phyloP scores from a whole-genome alignment of 208 protist species.

The Angomonas deanei region DNA sequence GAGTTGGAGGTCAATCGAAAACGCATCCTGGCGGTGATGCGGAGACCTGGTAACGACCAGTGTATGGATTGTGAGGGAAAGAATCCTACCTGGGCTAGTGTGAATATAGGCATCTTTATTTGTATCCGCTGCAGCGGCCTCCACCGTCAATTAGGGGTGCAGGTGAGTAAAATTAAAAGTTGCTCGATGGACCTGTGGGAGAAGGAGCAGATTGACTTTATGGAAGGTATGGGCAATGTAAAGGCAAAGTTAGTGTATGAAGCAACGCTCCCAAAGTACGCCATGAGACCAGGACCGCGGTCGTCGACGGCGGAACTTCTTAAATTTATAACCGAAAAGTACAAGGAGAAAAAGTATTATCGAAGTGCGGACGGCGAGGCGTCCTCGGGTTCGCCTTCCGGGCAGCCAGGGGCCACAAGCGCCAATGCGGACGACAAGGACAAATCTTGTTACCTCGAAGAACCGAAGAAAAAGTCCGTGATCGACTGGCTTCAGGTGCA shows the following conservation, averaged over 20 bases:
- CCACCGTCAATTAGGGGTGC: slow-evolving; percentile 87
- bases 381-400: too few relatives aligned
- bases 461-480: slow-evolving; percentile 2
- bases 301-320: slow-evolving; percentile 36
- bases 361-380: not conserved
- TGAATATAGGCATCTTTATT: slow-evolving; percentile 82
- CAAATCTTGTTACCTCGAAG: not conserved
- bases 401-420: not conserved
- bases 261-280: slow-evolving; percentile 26
- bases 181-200: slow-evolving; percentile 86
- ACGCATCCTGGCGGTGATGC: slow-evolving; percentile 33
- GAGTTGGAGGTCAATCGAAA: slow-evolving; percentile 19
- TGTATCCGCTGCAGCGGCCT: slow-evolving; percentile 89
- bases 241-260: slow-evolving; percentile 40
- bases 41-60: slow-evolving; percentile 40
- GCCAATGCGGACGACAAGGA: not conserved
- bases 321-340: slow-evolving; percentile 63
- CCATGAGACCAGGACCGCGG: slow-evolving; percentile 22
- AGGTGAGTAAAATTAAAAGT: slow-evolving; percentile 84
- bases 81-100: slow-evolving; percentile 72
- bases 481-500: not conserved
- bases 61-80: slow-evolving; percentile 77
- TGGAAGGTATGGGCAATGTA: slow-evolving; percentile 56
- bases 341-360: slow-evolving; percentile 58
- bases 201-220: slow-evolving; percentile 56